phyloP scores from a whole-genome alignment of 2,329 filamentous ascomycete genomes.

The Leptographium wingfieldii region DNA sequence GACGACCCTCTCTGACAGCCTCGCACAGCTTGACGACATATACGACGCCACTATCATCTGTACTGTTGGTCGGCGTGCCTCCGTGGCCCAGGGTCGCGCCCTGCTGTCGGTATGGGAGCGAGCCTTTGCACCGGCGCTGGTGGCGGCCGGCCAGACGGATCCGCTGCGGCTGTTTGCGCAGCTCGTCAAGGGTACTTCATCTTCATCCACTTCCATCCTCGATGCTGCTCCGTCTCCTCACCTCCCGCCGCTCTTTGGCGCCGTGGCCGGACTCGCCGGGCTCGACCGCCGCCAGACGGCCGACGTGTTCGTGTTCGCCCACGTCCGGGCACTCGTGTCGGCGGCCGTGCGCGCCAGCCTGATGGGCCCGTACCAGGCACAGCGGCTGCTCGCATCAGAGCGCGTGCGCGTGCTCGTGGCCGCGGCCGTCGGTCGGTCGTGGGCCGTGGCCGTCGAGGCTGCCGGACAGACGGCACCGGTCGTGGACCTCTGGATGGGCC shows the following conservation, averaged over 20 bases:
- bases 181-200: slow-evolving; percentile 17
- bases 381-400: slow-evolving; percentile 53
- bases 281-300: slow-evolving; percentile 50
- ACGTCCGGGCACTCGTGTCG: slow-evolving; percentile 63
- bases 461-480: slow-evolving; percentile 65
- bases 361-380: slow-evolving; percentile 70
- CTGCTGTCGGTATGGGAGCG: slow-evolving; percentile 66
- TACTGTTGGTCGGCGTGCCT: slow-evolving; percentile 65
- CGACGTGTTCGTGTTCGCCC: slow-evolving; percentile 64
- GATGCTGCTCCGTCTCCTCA: slow-evolving; percentile 40
- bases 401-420: slow-evolving; percentile 45
- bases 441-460: slow-evolving; percentile 45
- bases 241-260: slow-evolving; percentile 58
- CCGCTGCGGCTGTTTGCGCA: slow-evolving; percentile 24
- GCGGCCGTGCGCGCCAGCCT: slow-evolving; percentile 67
- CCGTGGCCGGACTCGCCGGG: slow-evolving; percentile 48
- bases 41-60: slow-evolving; percentile 67
- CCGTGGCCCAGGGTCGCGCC: slow-evolving; percentile 62
- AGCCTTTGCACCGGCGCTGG: slow-evolving; percentile 36
- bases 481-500: slow-evolving; percentile 72
- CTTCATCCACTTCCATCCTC: slow-evolving; percentile 18
- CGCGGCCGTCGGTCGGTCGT: slow-evolving; percentile 46
- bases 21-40: slow-evolving; percentile 55
- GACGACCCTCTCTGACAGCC: slow-evolving; percentile 9
- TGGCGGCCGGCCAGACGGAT: background rate